phyloP scores from a whole-genome alignment of 768 basidiomycete genomes.

The Postia placenta region DNA sequence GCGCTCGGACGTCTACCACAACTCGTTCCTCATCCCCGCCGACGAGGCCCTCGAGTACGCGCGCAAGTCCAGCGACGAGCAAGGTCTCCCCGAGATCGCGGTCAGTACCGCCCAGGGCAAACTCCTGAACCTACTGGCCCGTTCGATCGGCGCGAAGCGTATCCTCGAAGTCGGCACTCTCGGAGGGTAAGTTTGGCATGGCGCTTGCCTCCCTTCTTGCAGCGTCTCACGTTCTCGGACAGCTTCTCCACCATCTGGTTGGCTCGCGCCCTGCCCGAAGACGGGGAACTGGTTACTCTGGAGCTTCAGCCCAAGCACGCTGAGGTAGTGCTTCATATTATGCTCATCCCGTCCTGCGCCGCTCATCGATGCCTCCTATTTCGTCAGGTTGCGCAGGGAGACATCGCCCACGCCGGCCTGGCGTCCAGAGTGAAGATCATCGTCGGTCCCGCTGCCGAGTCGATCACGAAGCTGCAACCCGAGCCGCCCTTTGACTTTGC shows the following conservation, averaged over 20 bases:
- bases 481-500: conserved; percentile 53
- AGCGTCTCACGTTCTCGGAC: neutral
- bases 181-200: conserved; percentile 43
- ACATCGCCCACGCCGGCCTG: conserved; percentile 50
- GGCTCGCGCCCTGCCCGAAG: conserved; percentile 37
- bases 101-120: conserved; percentile 53
- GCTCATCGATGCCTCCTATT: neutral
- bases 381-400: conserved; percentile 36
- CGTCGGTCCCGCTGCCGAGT: conserved; percentile 46
- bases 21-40: conserved; percentile 41
- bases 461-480: conserved; percentile 40
- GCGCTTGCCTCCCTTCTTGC: neutral
- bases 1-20: conserved; percentile 50
- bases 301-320: conserved; percentile 43
- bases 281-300: conserved; percentile 39
- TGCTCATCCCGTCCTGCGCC: neutral
- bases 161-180: conserved; percentile 64
- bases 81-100: conserved; percentile 45
- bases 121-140: conserved; percentile 46
- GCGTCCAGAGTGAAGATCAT: conserved; percentile 42
- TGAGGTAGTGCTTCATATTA: too few species aligned
- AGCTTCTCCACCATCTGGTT: conserved; percentile 33
- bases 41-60: conserved; percentile 40
- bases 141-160: conserved; percentile 46
- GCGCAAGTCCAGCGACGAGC: conserved; percentile 31